Base-by-base conservation (phyloP, 257 asterid genomes). In the Solanum peruvianum region DNA sequence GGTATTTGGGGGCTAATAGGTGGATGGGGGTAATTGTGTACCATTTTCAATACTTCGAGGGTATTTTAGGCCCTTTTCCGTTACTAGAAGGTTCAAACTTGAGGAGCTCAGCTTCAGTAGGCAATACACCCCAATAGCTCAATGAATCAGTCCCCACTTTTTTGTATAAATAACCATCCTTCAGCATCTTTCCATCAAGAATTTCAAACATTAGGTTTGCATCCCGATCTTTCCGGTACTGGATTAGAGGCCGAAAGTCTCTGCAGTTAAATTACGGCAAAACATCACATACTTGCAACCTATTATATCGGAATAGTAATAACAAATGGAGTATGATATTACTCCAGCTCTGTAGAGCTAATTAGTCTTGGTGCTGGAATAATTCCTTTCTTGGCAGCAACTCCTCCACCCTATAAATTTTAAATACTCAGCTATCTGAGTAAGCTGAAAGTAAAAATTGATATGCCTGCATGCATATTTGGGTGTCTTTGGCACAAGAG, bases 161-260 rank as follows among this genome's bases (percentile, higher is more conserved):
- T 90, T 97, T 97, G 89, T 92, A 97, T 84, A 97, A 83, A 90
- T 96, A 97, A 56, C 99, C 99, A 87, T 95, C 99, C 92, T 94
- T 97, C 91, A 97, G 92, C 97, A 96, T 91, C 98, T 95, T 96
- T 87, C 99, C 99, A 86, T 96, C 98, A 82, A 96, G 98, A 89
- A 93, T 81, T 88, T 97, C 98, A 91, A 93, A 91, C 87, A 88
- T 86, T 88, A 82, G 86, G 88, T 92, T 93, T 20, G 95, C 93
- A 66, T 96, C 27, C 27, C 27, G 27, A 27, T 27, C 27, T 27
- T 27, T 27, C 27, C 27, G 27, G 27, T 27, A 27, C 27, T 27
- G 27, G 27, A 27, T 27, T 27, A 27, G 27, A 27, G 27, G 27
- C 27, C 27, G 27, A 27, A 27, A 27, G 27, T 27, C 27, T 27